Percentiles rank a stretch among this genome's conserved stretches.
These are phyloP conservation scores for Epichloe hybrida DNA, from an alignment of 2,329 filamentous ascomycete species.

Conservation along the genomic window DNA sequence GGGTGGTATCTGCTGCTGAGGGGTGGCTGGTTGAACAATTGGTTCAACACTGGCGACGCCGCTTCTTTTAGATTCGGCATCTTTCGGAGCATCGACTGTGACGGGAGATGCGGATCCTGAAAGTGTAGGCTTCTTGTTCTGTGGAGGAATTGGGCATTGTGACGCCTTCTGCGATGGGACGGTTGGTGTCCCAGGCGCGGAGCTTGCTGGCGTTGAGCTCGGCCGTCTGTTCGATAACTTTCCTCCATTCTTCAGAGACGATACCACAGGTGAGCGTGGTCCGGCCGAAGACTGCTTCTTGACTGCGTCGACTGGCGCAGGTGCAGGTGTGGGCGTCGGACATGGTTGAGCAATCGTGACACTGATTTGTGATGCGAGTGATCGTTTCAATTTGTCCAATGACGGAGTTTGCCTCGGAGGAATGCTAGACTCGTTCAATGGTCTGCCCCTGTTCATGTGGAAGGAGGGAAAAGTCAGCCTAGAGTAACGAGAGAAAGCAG, in stretches of 20 bases:
- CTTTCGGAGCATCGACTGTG: background rate
- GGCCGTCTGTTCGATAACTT: slow-evolving; percentile 6
- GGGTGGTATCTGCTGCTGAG: background rate
- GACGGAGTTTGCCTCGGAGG: slow-evolving; percentile 33
- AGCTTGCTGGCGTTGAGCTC: slow-evolving; percentile 6
- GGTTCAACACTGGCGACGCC: background rate
- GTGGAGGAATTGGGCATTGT: background rate
- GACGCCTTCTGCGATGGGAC: background rate
- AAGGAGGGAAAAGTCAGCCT: background rate
- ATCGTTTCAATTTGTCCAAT: slow-evolving; percentile 29
- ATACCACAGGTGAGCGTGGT: slow-evolving; percentile 6
- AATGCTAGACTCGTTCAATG: slow-evolving; percentile 39
- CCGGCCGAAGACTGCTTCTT: slow-evolving; percentile 5
- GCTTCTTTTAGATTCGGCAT: background rate
- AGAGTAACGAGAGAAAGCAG: background rate
- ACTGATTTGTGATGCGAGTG: slow-evolving; percentile 18
- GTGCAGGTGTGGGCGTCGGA: slow-evolving; percentile 2
- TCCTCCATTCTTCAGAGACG: slow-evolving; percentile 6
- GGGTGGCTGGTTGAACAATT: background rate
- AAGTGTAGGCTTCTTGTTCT: slow-evolving; percentile 4
- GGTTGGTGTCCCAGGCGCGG: background rate
- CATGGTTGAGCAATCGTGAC: slow-evolving; percentile 8
- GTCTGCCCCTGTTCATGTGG: slow-evolving; percentile 19
- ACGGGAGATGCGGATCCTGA: background rate
- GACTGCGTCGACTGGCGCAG: background rate